Evolutionary conservation across 2,329 filamentous ascomycete species (phyloP).

Genomic region (Botryotinia narcissicola): DNA sequence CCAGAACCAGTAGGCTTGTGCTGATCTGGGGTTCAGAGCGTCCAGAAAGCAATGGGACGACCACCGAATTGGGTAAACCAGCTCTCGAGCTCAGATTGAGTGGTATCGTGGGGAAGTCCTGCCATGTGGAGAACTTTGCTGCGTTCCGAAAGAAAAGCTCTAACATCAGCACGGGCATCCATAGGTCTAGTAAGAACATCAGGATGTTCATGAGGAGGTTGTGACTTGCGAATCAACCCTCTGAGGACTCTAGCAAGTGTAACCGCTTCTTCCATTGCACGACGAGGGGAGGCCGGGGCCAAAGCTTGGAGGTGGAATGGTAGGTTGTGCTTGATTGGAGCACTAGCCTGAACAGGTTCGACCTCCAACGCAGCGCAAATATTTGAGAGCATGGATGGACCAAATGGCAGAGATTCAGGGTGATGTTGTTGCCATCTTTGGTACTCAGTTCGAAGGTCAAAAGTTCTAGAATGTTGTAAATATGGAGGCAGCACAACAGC

Average conservation of each 20-base stretch:
- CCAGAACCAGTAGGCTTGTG: slow-evolving; percentile 99
- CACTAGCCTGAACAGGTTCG: slow-evolving; percentile 94
- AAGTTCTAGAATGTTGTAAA: slow-evolving; percentile 95
- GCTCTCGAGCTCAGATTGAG: slow-evolving; percentile 96
- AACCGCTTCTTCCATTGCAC: slow-evolving; percentile 96
- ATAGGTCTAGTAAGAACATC: slow-evolving; percentile 93
- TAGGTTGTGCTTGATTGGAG: slow-evolving; percentile 97
- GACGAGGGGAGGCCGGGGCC: slow-evolving; percentile 89
- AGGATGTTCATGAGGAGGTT: slow-evolving; percentile 87
- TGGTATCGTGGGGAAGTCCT: slow-evolving; percentile 94
- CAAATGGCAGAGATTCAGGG: slow-evolving; percentile 94
- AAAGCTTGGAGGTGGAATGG: slow-evolving; percentile 97
- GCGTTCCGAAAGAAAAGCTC: slow-evolving; percentile 91
- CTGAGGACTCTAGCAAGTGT: slow-evolving; percentile 90
- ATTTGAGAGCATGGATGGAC: slow-evolving; percentile 90
- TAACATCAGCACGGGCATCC: slow-evolving; percentile 94
- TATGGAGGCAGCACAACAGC: slow-evolving; percentile 94
- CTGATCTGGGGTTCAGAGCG: slow-evolving; percentile 92
- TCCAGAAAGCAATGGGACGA: slow-evolving; percentile 98
- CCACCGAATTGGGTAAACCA: slow-evolving; percentile 99
- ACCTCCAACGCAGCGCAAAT: slow-evolving; percentile 98
- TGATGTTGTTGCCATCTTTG: slow-evolving; percentile 98
- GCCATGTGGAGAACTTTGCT: slow-evolving; percentile 99
- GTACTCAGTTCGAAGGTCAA: slow-evolving; percentile 95
- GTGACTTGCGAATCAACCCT: slow-evolving; percentile 92